Percentiles rank a stretch among this genome's conserved stretches.
Evolutionary conservation across 345 rosid genomes (phyloP).

Genomic region (Acer negundo): DNA sequence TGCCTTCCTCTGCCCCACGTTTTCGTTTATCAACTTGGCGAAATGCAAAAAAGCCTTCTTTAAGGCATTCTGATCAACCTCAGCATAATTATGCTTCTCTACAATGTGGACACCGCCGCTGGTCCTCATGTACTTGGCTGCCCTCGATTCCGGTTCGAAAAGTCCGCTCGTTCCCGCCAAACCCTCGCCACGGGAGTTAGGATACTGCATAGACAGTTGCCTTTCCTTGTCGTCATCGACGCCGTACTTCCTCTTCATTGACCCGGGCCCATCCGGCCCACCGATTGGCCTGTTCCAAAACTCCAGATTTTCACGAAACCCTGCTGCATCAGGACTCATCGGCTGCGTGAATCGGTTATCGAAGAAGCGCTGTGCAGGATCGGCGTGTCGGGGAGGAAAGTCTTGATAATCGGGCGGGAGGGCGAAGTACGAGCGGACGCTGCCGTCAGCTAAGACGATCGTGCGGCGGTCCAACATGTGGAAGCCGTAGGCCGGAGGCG

Average conservation of each 20-base stretch:
- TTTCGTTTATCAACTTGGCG: conserved; percentile 68
- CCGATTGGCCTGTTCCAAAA: conserved; percentile 36
- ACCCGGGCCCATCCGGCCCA: conserved; percentile 35
- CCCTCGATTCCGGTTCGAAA: conserved; percentile 51
- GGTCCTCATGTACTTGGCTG: conserved; percentile 53
- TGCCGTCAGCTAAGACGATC: conserved; percentile 81
- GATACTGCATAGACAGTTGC: conserved; percentile 42
- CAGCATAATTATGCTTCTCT: conserved; percentile 35
- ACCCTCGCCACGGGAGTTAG: conserved; percentile 37
- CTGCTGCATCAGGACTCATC: conserved; percentile 38
- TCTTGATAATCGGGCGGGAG: conserved; percentile 91
- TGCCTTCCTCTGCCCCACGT: conserved; percentile 52
- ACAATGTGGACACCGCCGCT: conserved; percentile 30
- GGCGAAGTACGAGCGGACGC: conserved; percentile 92
- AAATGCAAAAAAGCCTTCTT: conserved; percentile 75
- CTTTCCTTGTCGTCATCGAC: conserved; percentile 54
- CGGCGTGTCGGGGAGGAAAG: conserved; percentile 42
- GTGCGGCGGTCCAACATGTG: conserved; percentile 96
- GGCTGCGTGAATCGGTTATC: conserved; percentile 31
- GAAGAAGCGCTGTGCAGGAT: conserved; percentile 30
- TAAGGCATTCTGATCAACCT: conserved; percentile 59
- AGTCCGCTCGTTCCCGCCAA: conserved; percentile 43
- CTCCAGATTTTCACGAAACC: conserved; percentile 46
- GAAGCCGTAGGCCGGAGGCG: conserved; percentile 82
- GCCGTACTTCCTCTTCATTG: conserved; percentile 64